phyloP scores from a whole-genome alignment of 805 yeast genomes.

The Tetrapisispora nanseiensis region DNA sequence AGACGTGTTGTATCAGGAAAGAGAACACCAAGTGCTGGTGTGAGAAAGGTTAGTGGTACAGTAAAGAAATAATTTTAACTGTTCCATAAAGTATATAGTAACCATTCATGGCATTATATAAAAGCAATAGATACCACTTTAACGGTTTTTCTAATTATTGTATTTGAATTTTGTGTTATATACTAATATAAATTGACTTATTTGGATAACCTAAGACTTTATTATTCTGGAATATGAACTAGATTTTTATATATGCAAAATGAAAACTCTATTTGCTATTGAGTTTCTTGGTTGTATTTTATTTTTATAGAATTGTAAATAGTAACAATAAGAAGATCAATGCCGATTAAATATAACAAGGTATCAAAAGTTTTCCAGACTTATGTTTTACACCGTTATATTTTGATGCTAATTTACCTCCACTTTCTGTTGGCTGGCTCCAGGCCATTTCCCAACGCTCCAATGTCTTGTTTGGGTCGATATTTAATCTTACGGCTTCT shows the following conservation, averaged over 20 bases:
- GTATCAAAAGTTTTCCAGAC: slow-evolving; percentile 26
- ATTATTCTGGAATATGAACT: too few relatives aligned
- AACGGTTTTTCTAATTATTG: not conserved
- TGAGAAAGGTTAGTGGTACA: slow-evolving; percentile 29
- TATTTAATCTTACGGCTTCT: slow-evolving; percentile 33
- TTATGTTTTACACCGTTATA: slow-evolving; percentile 48
- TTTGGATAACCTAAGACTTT: too few relatives aligned
- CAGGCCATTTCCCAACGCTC: slow-evolving; percentile 44
- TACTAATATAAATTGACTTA: too few relatives aligned
- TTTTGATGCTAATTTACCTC: slow-evolving; percentile 46
- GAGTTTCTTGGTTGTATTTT: not conserved
- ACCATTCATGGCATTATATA: not conserved
- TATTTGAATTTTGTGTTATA: not conserved
- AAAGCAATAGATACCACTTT: not conserved
- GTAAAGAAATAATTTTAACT: slow-evolving; percentile 14
- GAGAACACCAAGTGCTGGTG: slow-evolving; percentile 27
- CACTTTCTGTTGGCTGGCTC: slow-evolving; percentile 64
- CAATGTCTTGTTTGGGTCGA: slow-evolving; percentile 41
- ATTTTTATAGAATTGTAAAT: too few relatives aligned
- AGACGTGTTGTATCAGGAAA: slow-evolving; percentile 26
- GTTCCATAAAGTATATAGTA: not conserved
- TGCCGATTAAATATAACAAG: slow-evolving; percentile 21
- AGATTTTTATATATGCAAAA: not conserved
- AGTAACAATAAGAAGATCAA: too few relatives aligned
- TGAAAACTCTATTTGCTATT: not conserved